These are phyloP conservation scores for Chrysochromulina parva DNA, from an alignment of 78 protist genomes.

Conservation along the genomic window DNA sequence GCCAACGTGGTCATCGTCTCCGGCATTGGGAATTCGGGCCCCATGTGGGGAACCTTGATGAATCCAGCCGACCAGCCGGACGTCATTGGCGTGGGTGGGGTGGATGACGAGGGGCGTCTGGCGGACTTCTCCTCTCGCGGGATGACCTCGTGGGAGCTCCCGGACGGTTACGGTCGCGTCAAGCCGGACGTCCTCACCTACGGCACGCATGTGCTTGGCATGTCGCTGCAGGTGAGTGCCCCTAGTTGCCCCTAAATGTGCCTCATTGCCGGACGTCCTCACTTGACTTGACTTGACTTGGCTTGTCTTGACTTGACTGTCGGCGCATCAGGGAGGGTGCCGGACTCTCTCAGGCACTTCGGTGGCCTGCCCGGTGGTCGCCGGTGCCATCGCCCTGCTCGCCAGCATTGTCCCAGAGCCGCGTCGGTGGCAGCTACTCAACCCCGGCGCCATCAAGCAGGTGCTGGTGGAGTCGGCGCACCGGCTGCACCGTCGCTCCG, in stretches of 20 bases:
- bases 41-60: conserved; percentile 89
- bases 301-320: too few relatives aligned
- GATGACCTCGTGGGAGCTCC: conserved; percentile 94
- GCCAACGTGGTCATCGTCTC: conserved; percentile 79
- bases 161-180: conserved; percentile 5
- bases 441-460: conserved; percentile 79
- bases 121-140: conserved; percentile 52
- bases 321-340: background rate
- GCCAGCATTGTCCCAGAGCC: background rate
- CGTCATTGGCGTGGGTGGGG: conserved; percentile 87
- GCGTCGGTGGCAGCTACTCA: conserved; percentile 14
- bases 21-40: conserved; percentile 97
- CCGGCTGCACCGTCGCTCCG: background rate
- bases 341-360: background rate
- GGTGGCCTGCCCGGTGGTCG: conserved; percentile 90
- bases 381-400: conserved; percentile 75
- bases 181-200: background rate
- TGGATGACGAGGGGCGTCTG: background rate
- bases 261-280: too few relatives aligned
- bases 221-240: too few relatives aligned
- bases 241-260: too few relatives aligned
- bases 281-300: too few relatives aligned
- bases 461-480: conserved; percentile 47
- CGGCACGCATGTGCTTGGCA: background rate
- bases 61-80: conserved; percentile 93